phyloP scores from a whole-genome alignment of 257 asterid species.

The Misopates orontium region DNA sequence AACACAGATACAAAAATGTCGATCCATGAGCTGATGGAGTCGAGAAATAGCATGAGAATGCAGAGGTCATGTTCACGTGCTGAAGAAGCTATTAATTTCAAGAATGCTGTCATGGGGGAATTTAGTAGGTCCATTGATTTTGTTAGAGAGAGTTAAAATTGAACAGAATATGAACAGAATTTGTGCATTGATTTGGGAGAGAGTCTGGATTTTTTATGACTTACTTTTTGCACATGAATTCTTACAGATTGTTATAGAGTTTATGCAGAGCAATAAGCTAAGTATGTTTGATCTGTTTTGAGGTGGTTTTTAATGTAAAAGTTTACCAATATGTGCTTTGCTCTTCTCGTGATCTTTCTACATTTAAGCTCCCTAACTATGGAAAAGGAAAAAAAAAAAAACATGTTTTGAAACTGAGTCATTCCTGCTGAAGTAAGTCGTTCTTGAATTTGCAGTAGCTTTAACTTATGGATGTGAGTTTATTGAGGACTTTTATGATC shows the following conservation, averaged over 20 bases:
- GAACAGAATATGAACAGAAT: no score
- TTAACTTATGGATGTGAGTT: no score
- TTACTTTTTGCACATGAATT: no score
- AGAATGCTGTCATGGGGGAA: slow-evolving; percentile 57
- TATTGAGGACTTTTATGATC: no score
- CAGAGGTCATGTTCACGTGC: slow-evolving; percentile 68
- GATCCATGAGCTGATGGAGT: no score
- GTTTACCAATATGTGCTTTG: background rate
- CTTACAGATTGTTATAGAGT: background rate
- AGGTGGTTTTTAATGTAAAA: no score
- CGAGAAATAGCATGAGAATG: slow-evolving; percentile 68
- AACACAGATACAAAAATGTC: slow-evolving; percentile 48
- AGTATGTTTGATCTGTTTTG: no score
- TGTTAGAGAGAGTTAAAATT: slow-evolving; percentile 10
- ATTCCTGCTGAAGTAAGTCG: no score
- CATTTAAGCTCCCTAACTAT: background rate
- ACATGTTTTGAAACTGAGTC: no score
- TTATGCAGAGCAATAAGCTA: background rate
- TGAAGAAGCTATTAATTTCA: slow-evolving; percentile 54
- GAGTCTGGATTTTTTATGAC: no score
- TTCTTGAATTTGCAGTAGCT: no score
- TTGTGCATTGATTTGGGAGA: no score
- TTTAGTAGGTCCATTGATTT: slow-evolving; percentile 49
- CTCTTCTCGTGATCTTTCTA: background rate
- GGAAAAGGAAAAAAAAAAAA: background rate